Evolutionary conservation across 768 basidiomycete genomes (phyloP).

Genomic region (Lentinula edodes): DNA sequence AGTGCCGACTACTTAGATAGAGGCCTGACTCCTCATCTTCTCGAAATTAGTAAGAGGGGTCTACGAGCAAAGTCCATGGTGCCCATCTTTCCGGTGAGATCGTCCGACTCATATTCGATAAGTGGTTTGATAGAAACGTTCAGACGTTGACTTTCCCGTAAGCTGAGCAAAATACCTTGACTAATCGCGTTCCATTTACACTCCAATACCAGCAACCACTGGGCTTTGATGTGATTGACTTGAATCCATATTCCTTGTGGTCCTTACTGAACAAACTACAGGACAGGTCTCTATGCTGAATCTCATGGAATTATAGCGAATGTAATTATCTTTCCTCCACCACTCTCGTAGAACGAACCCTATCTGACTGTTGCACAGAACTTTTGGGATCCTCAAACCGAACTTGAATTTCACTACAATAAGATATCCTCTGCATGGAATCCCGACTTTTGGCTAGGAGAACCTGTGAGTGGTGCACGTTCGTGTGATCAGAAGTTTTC

Average conservation of each 20-base stretch:
- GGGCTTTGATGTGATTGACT: conserved; percentile 67
- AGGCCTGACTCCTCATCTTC: conserved; percentile 77
- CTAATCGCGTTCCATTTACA: neutral
- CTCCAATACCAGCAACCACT: conserved; percentile 64
- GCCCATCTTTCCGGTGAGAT: conserved; percentile 79
- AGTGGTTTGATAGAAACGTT: neutral
- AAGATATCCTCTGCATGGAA: conserved; percentile 55
- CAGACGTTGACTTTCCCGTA: conserved; percentile 89
- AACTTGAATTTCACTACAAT: conserved; percentile 70
- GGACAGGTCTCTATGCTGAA: conserved; percentile 87
- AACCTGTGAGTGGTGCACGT: conserved; percentile 53
- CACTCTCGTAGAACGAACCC: neutral
- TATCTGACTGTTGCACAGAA: conserved; percentile 41
- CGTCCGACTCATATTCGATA: neutral
- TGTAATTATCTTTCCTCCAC: conserved; percentile 28
- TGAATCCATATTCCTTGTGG: neutral
- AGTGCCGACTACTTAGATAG: conserved; percentile 87
- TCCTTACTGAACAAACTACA: conserved; percentile 19
- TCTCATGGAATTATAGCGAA: conserved; percentile 91
- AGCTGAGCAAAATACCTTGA: conserved; percentile 23
- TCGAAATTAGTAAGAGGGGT: conserved; percentile 76
- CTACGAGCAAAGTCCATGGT: conserved; percentile 83
- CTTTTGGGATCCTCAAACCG: conserved; percentile 74
- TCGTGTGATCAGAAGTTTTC: neutral
- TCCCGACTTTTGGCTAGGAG: conserved; percentile 81